Evolutionary conservation across 352 stramenopile genomes (phyloP).

Genomic region (Pythium monospermum): DNA sequence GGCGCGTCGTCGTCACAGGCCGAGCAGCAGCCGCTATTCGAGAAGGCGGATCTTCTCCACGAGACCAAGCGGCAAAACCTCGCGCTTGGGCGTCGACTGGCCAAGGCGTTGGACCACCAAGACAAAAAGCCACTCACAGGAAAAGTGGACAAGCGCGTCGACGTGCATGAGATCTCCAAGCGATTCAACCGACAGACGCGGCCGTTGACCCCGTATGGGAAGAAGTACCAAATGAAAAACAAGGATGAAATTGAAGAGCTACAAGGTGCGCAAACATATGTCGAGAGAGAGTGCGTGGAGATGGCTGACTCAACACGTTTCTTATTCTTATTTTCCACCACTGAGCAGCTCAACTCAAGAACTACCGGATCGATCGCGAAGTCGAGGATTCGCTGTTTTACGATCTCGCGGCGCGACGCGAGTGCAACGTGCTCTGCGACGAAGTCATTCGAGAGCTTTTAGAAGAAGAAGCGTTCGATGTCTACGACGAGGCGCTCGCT

Average conservation of each 20-base stretch:
- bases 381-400: conserved; percentile 15
- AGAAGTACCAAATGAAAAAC: conserved; percentile 21
- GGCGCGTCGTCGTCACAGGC: neutral
- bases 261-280: conserved; percentile 5
- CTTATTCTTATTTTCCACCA: neutral
- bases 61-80: conserved; percentile 31
- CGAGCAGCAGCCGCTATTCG: neutral
- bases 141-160: conserved; percentile 25
- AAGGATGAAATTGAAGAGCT: conserved; percentile 23
- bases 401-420: conserved; percentile 7
- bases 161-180: conserved; percentile 12
- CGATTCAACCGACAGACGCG: conserved; percentile 19
- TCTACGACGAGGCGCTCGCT: conserved; percentile 47
- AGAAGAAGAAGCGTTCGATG: conserved; percentile 49
- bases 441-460: conserved; percentile 57
- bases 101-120: conserved; percentile 25
- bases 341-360: conserved; percentile 4
- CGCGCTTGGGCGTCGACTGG: conserved; percentile 29
- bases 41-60: conserved; percentile 30
- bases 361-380: conserved; percentile 15
- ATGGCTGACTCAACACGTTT: neutral
- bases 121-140: conserved; percentile 5
- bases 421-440: conserved; percentile 34
- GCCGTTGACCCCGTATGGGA: conserved; percentile 18
- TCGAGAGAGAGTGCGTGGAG: neutral